Evolutionary conservation across 768 basidiomycete genomes (phyloP).

Genomic region (Grammothele lineata): DNA sequence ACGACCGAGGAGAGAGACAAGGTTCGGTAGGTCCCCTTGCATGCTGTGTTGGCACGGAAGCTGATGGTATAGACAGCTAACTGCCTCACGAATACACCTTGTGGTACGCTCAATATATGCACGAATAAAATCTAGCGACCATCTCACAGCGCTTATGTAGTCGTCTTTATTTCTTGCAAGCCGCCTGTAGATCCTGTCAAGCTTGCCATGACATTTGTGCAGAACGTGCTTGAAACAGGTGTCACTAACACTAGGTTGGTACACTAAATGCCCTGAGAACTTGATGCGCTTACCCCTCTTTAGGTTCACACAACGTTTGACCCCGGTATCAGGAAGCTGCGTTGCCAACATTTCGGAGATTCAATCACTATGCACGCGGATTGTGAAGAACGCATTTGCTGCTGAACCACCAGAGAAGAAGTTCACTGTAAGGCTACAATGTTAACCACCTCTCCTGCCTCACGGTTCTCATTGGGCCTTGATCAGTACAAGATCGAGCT

Average conservation of each 20-base stretch:
- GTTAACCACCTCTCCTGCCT: too few relatives aligned
- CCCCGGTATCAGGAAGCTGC: constrained; percentile 66
- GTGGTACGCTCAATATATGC: constrained; percentile 50
- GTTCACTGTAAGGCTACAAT: constrained; percentile 52
- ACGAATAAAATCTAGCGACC: not conserved
- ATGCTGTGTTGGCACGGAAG: not conserved
- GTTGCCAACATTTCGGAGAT: constrained; percentile 70
- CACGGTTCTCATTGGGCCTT: not conserved
- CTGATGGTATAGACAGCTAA: constrained; percentile 43
- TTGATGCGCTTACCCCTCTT: not conserved
- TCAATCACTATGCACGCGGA: constrained; percentile 49
- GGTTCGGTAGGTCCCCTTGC: constrained; percentile 50
- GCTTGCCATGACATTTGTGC: constrained; percentile 59
- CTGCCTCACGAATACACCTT: constrained; percentile 76
- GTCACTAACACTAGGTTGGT: constrained; percentile 60
- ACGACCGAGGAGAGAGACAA: constrained; percentile 53
- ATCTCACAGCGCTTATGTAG: constrained; percentile 31
- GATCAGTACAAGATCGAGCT: constrained; percentile 79
- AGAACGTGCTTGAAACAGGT: constrained; percentile 59
- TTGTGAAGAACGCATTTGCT: constrained; percentile 51
- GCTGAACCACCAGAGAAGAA: constrained; percentile 35
- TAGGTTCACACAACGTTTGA: constrained; percentile 68
- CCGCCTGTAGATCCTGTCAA: constrained; percentile 74
- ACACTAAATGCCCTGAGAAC: too few relatives aligned
- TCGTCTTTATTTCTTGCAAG: constrained; percentile 77